Evolutionary conservation across 2,329 filamentous ascomycete genomes (phyloP), one percentile per base, ranked within the genome.

Genomic region (Cercospora citrullina): DNA sequence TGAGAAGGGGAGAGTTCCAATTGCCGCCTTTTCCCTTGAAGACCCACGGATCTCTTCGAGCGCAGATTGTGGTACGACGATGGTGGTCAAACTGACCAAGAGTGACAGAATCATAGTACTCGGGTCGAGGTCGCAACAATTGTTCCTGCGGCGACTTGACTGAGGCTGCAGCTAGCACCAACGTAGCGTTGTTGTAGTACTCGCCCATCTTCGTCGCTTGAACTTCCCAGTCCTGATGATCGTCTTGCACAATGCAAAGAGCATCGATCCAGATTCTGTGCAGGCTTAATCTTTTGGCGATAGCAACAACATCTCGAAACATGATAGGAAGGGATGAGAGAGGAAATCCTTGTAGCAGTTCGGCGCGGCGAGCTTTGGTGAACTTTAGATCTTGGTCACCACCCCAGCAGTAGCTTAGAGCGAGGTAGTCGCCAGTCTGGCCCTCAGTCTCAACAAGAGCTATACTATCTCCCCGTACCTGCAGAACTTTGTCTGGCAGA

Each of bases 211-310:
- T 42, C 12, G 60, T 48, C 5, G 48, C 30, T 26, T 67, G 45
- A 10, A 39, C 5, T 42, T 55, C n/a, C 65, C 60, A 64, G 42
- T 67, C 65, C 16, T 30, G 33, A 10, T 28, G 42, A 16, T 23
- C 23, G 61, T 67, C 65, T 59, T 67, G 65, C 28, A 64, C 42
- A 33, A 67, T 67, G 60, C 65, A 67, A 5, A 67, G 39, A 4
- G 60, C 61, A 45, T 67, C 65, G n/a, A 67, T 64, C 60, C 60
- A 64, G 16, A 67, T 55, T 9, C 6, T 28, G 23, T 55, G 12
- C 48, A 55, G 23, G 5, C 48, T 5, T n/a, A 55, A 30, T 55
- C 21, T 55, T 26, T 28, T 55, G 23, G 48, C 48, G 26, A 55
- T 7, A 28, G 48, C 14, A 14, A 30, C 48, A 23, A 55, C 48